Evolutionary conservation across 1,284 basidiomycete species (phyloP), one percentile per base, ranked within the genome.

Genomic region (Fomitiporia mediterranea): DNA sequence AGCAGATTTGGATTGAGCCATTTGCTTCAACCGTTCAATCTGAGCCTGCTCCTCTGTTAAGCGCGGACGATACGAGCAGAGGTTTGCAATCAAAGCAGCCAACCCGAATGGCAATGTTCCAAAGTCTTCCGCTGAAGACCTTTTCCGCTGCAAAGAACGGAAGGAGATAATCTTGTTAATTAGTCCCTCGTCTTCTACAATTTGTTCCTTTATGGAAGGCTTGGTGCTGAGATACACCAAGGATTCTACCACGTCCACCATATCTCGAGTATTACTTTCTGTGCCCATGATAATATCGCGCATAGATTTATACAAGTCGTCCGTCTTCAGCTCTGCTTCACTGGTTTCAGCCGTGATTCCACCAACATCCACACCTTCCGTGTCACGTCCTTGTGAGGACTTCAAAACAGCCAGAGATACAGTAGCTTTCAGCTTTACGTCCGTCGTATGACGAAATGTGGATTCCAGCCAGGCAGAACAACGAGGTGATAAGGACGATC

Each of bases 41-140:
- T 95, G 90, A 35, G 78, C 75, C 62, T 95, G 86, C 66, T 95
- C 91, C 51, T 88, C 83, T 1, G 81, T 86, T 17, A 93, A 72
- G 8, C 77, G 79, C 6, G 85, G 84, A 50, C 79, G 83, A 65
- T 89, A 89, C 6, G 78, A 71, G 42, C 83, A 84, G 34, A 96
- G 69, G 66, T 95, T 93, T 54, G 77, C 72, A 46, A 91, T 78
- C 56, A 94, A 84, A 46, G 83, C 77, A 27, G 88, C 77, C 35
- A 92, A 69, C 4, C 93, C 92, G 62, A 88, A 97, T 35, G 88
- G 72, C 7, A 91, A 72, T 0, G 85, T 76, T 21, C 77, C 73
- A 44, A 74, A 72, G 17, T 66, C 64, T 43, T 72, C 70, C 11
- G 21, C 25, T 17, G 25, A 28, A 1, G 23, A 39, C 32, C 25